Conservation (phyloP, 1,284 basidiomycete genomes). For the Ustilago nuda region DNA sequence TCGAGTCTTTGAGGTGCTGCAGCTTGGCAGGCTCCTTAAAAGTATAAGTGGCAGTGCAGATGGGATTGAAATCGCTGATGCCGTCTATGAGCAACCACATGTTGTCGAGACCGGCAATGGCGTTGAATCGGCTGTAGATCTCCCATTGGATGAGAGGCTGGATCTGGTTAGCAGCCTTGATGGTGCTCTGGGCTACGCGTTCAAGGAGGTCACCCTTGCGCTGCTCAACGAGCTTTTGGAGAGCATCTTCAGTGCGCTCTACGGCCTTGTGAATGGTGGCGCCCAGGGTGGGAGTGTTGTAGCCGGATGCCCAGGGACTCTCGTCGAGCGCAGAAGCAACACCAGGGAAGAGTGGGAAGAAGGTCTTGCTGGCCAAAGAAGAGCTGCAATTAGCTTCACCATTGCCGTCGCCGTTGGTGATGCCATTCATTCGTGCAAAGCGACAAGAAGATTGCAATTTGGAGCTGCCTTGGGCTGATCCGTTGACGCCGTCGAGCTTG, state of each 20-base stretch:
- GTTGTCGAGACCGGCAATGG: constrained; percentile 57
- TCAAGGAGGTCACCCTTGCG: constrained; percentile 20
- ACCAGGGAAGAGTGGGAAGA: constrained; percentile 43
- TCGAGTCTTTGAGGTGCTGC: constrained; percentile 35
- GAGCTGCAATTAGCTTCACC: background rate
- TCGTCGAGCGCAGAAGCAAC: constrained; percentile 37
- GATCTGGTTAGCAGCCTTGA: constrained; percentile 20
- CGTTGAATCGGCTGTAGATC: constrained; percentile 43
- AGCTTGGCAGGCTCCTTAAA: constrained; percentile 48
- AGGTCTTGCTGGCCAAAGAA: constrained; percentile 17
- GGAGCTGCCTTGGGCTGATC: constrained; percentile 15
- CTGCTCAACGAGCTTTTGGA: constrained; percentile 28
- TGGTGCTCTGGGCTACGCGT: constrained; percentile 9
- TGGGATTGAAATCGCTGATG: constrained; percentile 60
- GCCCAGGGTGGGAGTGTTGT: constrained; percentile 41
- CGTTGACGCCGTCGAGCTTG: constrained; percentile 3
- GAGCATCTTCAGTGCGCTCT: constrained; percentile 36
- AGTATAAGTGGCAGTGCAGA: constrained; percentile 61
- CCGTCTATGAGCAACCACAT: constrained; percentile 58
- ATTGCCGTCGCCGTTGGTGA: constrained; percentile 17
- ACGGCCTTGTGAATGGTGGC: constrained; percentile 39
- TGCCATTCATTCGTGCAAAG: constrained; percentile 39
- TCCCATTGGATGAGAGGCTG: constrained; percentile 43
- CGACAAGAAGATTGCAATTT: constrained; percentile 35
- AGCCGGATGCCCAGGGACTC: constrained; percentile 43